phyloP scores from a whole-genome alignment of 306 rosid species.

The Glycine tomentella region DNA sequence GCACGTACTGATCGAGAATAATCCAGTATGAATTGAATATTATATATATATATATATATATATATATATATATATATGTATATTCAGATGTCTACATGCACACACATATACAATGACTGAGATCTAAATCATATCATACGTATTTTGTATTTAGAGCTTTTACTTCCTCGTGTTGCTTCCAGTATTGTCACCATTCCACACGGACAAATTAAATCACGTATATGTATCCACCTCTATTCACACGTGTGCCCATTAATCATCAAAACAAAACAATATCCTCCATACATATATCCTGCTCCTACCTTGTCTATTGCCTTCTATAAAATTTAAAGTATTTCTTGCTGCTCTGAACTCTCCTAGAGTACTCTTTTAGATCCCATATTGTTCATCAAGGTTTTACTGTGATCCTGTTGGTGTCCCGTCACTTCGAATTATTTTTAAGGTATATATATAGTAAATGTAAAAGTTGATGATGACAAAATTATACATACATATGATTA shows the following conservation, averaged over 20 bases:
- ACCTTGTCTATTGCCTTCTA: conserved; percentile 70
- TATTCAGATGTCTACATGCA: not conserved
- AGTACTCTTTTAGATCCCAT: conserved; percentile 40
- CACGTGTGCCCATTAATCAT: conserved; percentile 88
- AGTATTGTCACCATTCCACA: conserved; percentile 68
- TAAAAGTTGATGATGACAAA: no score
- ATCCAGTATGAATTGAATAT: not conserved
- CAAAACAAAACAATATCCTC: conserved; percentile 80
- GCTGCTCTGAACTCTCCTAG: conserved; percentile 41
- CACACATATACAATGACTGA: not conserved
- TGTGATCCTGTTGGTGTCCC: conserved; percentile 8
- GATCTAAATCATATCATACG: conserved; percentile 34
- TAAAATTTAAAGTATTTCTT: conserved; percentile 20
- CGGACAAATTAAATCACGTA: conserved; percentile 63
- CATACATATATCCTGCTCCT: conserved; percentile 71
- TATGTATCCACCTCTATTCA: conserved; percentile 83
- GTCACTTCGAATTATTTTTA: no score
- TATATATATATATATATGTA: no score
- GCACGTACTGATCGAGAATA: no score
- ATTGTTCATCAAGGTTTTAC: conserved; percentile 25
- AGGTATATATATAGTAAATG: no score
- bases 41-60: no score
- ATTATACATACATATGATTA: no score
- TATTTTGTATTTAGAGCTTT: conserved; percentile 41
- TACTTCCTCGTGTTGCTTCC: conserved; percentile 53